Percentiles rank a stretch among this genome's conserved stretches.
These are phyloP conservation scores for Chlorociboria aeruginascens DNA, from an alignment of 495 filamentous ascomycete species.

Conservation along the genomic window DNA sequence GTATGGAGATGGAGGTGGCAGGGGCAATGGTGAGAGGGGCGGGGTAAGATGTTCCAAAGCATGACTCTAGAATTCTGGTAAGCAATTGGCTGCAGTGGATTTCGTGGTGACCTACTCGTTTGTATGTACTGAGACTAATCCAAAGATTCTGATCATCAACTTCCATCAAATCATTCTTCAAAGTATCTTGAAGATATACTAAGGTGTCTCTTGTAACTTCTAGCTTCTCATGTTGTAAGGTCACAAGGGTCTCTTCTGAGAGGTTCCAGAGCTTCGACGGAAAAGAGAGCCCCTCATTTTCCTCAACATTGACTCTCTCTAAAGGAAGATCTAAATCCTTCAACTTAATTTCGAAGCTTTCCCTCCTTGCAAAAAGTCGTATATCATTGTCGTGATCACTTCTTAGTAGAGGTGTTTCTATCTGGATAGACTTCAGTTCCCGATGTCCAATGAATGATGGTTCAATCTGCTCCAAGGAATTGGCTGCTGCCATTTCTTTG, in stretches of 20 bases:
- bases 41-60: slow-evolving; percentile 38
- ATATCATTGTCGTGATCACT: slow-evolving; percentile 37
- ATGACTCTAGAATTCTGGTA: slow-evolving; percentile 20
- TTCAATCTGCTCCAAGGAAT: slow-evolving; percentile 16
- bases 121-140: slow-evolving; percentile 18
- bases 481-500: slow-evolving; percentile 7
- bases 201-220: slow-evolving; percentile 28
- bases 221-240: slow-evolving; percentile 30
- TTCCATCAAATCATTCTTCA: slow-evolving; percentile 29
- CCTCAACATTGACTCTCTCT: slow-evolving; percentile 30
- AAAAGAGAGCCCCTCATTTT: slow-evolving; percentile 39
- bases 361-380: slow-evolving; percentile 21
- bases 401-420: slow-evolving; percentile 39
- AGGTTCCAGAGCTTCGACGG: slow-evolving; percentile 23
- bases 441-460: slow-evolving; percentile 12
- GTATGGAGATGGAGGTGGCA: slow-evolving; percentile 26
- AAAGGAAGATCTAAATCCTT: slow-evolving; percentile 31
- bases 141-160: slow-evolving; percentile 24
- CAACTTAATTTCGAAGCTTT: slow-evolving; percentile 24
- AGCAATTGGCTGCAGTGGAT: not conserved
- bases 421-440: not conserved
- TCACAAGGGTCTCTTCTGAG: slow-evolving; percentile 14
- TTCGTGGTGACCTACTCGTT: slow-evolving; percentile 23
- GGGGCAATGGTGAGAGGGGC: slow-evolving; percentile 42
- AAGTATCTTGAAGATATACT: slow-evolving; percentile 24